These are phyloP conservation scores for Podospora anserina DNA, from an alignment of 495 filamentous ascomycete species.

Conservation along the genomic window DNA sequence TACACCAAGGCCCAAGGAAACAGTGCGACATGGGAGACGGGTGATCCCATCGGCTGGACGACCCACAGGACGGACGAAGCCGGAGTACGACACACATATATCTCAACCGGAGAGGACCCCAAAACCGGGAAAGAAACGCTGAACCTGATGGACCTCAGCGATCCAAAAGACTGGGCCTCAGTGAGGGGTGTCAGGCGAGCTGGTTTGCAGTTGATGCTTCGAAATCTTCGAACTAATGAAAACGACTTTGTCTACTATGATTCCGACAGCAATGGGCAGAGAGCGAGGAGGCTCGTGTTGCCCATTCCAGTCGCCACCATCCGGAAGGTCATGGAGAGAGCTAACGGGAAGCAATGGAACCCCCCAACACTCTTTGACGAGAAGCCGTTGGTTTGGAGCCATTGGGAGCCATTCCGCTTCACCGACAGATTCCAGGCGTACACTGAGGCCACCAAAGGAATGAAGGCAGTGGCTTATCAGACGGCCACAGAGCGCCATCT, in stretches of 20 bases:
- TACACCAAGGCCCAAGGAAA: neutral
- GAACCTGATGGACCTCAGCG: neutral
- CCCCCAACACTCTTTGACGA: neutral
- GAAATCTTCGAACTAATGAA: conserved; percentile 21
- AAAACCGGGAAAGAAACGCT: conserved; percentile 14
- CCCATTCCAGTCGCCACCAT: conserved; percentile 22
- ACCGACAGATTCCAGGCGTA: neutral
- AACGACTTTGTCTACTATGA: conserved; percentile 22
- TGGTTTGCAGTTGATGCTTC: conserved; percentile 40
- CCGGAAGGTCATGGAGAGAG: neutral
- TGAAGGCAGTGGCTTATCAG: neutral
- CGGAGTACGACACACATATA: conserved; percentile 16
- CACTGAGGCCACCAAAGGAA: neutral
- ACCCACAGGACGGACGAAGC: neutral
- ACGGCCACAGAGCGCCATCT: neutral
- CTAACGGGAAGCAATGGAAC: conserved; percentile 18
- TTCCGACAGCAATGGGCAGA: conserved; percentile 19
- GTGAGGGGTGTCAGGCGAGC: conserved; percentile 41
- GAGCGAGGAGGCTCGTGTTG: conserved; percentile 27
- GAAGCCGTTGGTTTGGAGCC: neutral
- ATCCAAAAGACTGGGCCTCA: conserved; percentile 15
- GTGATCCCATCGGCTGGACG: neutral
- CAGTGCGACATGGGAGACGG: neutral
- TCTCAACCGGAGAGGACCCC: conserved; percentile 3
- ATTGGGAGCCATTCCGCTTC: neutral